Evolutionary conservation across 495 filamentous ascomycete genomes (phyloP).

Genomic region (Cetradonia linearis): DNA sequence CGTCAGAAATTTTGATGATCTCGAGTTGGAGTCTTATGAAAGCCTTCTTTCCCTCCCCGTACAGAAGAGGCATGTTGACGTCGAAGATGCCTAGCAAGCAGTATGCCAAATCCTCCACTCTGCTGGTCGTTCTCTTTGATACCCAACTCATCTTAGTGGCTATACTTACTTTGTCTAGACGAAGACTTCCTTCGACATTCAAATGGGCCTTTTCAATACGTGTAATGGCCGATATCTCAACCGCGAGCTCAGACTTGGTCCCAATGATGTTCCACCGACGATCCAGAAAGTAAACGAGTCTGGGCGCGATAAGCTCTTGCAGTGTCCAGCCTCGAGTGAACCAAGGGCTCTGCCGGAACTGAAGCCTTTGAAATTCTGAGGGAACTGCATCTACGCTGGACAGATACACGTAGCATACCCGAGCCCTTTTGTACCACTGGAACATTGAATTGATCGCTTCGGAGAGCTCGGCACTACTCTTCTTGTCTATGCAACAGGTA

Average conservation of each 20-base stretch:
- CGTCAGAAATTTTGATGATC: constrained; percentile 26
- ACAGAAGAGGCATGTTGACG: constrained; percentile 29
- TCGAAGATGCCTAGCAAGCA: constrained; percentile 26
- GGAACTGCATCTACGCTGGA: constrained; percentile 25
- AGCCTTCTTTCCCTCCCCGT: constrained; percentile 26
- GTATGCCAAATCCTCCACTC: constrained; percentile 27
- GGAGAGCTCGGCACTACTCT: constrained; percentile 32
- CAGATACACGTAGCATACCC: constrained; percentile 34
- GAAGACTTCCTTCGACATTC: too few species aligned
- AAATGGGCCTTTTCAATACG: constrained; percentile 19
- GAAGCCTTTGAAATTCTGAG: too few species aligned
- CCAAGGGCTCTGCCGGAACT: constrained; percentile 32
- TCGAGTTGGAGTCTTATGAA: constrained; percentile 28
- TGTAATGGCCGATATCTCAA: constrained; percentile 23
- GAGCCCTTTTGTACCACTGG: constrained; percentile 30
- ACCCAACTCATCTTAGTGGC: constrained; percentile 28
- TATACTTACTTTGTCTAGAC: not conserved
- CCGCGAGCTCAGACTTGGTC: constrained; percentile 15
- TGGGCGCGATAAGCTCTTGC: constrained; percentile 37
- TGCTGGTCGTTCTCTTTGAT: constrained; percentile 22
- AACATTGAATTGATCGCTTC: constrained; percentile 25
- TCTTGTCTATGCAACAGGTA: constrained; percentile 39
- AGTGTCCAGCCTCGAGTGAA: constrained; percentile 38
- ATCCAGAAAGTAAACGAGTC: constrained; percentile 29
- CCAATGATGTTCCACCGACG: constrained; percentile 28